phyloP scores from a whole-genome alignment of 192 early-diverging fungal genomes.

The Podila horticola region DNA sequence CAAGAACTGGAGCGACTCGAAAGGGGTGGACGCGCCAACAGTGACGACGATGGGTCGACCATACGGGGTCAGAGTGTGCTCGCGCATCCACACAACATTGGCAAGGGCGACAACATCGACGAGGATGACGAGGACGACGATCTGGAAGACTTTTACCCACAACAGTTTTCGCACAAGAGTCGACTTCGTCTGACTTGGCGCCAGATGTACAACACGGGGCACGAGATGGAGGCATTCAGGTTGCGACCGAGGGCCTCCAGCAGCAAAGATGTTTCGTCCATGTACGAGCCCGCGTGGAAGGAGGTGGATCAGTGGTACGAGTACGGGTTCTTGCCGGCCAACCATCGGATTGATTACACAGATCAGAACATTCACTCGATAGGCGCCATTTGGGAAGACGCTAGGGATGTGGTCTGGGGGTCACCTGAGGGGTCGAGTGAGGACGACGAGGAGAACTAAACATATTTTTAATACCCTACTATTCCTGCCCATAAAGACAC shows the following conservation, averaged over 20 bases:
- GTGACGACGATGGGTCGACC: too few relatives aligned
- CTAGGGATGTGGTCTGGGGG: slow-evolving; percentile 20
- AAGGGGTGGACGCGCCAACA: not conserved
- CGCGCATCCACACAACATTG: not conserved
- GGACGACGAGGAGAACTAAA: not conserved
- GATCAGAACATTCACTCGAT: slow-evolving; percentile 30
- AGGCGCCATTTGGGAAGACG: slow-evolving; percentile 16
- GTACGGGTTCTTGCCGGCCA: slow-evolving; percentile 22
- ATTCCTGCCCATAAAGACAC: too few relatives aligned
- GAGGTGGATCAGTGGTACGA: slow-evolving; percentile 22
- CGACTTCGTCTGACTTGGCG: slow-evolving; percentile 24
- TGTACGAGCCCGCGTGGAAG: slow-evolving; percentile 6
- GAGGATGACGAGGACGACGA: not conserved
- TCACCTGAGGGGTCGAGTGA: not conserved
- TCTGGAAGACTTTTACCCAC: slow-evolving; percentile 7
- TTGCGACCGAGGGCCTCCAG: not conserved
- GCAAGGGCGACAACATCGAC: not conserved
- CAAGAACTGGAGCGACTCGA: not conserved
- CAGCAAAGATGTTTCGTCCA: not conserved
- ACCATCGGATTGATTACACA: slow-evolving; percentile 22
- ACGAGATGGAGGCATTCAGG: slow-evolving; percentile 8
- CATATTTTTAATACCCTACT: too few relatives aligned
- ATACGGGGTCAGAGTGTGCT: not conserved
- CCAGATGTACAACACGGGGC: slow-evolving; percentile 37
- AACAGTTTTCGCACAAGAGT: slow-evolving; percentile 15